Conservation (phyloP, 805 yeast species). For the Komagataella phaffii region DNA sequence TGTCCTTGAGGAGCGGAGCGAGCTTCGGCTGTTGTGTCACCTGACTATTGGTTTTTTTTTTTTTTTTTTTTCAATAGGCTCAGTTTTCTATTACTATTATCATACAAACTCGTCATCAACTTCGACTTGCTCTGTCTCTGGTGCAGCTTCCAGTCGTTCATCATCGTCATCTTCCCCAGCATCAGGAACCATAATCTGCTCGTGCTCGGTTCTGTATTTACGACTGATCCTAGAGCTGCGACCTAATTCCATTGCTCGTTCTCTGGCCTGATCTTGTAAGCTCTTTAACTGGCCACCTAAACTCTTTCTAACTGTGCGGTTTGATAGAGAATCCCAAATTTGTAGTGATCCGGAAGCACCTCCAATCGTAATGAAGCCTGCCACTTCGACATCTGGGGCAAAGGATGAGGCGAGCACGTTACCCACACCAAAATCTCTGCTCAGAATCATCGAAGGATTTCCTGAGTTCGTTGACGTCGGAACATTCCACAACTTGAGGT, state of each 20-base stretch:
- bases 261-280: conserved; percentile 43
- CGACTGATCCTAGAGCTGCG: conserved; percentile 64
- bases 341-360: conserved; percentile 78
- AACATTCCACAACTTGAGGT: conserved; percentile 79
- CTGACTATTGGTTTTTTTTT: not conserved
- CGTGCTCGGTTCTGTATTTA: conserved; percentile 43
- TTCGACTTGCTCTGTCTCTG: conserved; percentile 20
- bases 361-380: conserved; percentile 76
- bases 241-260: conserved; percentile 39
- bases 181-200: conserved; percentile 49
- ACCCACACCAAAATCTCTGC: conserved; percentile 90
- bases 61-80: not conserved
- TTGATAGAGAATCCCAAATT: conserved; percentile 86
- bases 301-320: conserved; percentile 59
- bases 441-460: conserved; percentile 77
- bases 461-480: conserved; percentile 20
- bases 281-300: conserved; percentile 45
- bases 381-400: conserved; percentile 77
- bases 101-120: not conserved
- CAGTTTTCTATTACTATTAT: too few species aligned
- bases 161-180: conserved; percentile 52
- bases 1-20: not conserved
- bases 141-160: conserved; percentile 30
- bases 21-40: not conserved
- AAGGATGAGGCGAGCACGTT: conserved; percentile 74